Evolutionary conservation across 768 basidiomycete genomes (phyloP), one percentile per base, ranked within the genome.

Genomic region (Boletus insuetus): DNA sequence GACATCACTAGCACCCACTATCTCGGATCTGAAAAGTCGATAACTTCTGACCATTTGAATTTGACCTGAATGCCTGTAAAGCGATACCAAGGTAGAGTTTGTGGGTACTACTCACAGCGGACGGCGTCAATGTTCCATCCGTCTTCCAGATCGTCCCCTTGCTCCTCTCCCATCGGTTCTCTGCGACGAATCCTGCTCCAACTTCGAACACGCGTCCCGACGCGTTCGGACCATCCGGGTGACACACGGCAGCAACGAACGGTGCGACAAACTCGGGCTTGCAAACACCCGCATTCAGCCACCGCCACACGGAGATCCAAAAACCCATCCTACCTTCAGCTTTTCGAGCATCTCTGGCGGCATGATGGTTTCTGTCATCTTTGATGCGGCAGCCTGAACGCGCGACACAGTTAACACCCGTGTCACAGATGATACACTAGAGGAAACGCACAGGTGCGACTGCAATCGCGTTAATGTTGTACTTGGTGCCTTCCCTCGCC

Each of bases 291-390:
- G 0, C 5, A 6, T 51, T 53, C 49, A 52, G 39, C 41, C 20
- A 14, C 4, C 19, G 32, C 17, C n/a, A 7, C 31, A 43, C 31
- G 10, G 22, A 49, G 8, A 43, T 47, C 10, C 43, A 37, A 20
- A 20, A 29, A 39, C 6, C 13, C 62, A 12, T 11, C 47, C 1
- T 69, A 88, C 89, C 69, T 87, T 86, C 39, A 97, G 74, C 64
- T 91, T 89, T n/a, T 82, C 87, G 51, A 98, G 82, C 82, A 97
- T 85, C 53, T 98, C 96, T 19, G 89, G 87, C 10, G 96, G 91
- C 89, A 98, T 91, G 62, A 95, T 77, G 0, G 94, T 97, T 65
- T 87, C 94, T 3, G 94, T 97, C 96, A 98, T 98, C 3, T 83
- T 82, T 4, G 94, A 96, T 1, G 95, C 96, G n/a, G 96, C 96